These are phyloP conservation scores for Arctium lappa DNA, from an alignment of 129 eudicot genomes.

Conservation along the genomic window DNA sequence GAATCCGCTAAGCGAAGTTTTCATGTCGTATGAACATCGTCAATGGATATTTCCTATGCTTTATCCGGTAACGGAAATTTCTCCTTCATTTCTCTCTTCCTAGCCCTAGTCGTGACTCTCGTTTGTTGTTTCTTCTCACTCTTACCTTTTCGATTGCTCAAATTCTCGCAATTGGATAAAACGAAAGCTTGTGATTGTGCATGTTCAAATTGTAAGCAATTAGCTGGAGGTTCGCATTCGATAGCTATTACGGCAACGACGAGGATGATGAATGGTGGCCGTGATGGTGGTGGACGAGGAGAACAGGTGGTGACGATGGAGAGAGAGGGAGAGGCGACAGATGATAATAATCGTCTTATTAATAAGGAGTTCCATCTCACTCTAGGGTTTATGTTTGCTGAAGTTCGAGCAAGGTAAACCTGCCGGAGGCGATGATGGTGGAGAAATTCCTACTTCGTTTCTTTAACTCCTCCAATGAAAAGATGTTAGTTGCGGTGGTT, in stretches of 20 bases:
- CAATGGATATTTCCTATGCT: no score
- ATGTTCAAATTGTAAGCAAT: conserved; percentile 22
- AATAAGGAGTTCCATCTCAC: no score
- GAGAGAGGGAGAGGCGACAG: conserved; percentile 47
- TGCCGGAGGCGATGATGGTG: no score
- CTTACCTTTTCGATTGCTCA: conserved; percentile 38
- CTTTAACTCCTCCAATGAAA: no score
- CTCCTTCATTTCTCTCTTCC: conserved; percentile 27
- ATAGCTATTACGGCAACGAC: conserved; percentile 40
- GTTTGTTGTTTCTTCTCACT: conserved; percentile 39
- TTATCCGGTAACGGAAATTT: no score
- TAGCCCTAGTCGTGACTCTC: conserved; percentile 47
- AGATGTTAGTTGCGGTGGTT: no score
- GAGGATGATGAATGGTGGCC: conserved; percentile 44
- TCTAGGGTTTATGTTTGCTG: no score
- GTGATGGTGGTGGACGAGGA: background rate
- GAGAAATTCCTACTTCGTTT: no score
- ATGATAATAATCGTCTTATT: conserved; percentile 10
- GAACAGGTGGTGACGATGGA: conserved; percentile 41
- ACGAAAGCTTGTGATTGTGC: conserved; percentile 28
- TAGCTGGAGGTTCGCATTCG: conserved; percentile 21
- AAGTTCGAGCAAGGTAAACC: no score
- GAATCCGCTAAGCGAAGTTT: no score
- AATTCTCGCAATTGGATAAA: conserved; percentile 18
- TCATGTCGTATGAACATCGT: no score